phyloP scores from a whole-genome alignment of 2,329 filamentous ascomycete genomes.

The Cytospora paraplurivora region DNA sequence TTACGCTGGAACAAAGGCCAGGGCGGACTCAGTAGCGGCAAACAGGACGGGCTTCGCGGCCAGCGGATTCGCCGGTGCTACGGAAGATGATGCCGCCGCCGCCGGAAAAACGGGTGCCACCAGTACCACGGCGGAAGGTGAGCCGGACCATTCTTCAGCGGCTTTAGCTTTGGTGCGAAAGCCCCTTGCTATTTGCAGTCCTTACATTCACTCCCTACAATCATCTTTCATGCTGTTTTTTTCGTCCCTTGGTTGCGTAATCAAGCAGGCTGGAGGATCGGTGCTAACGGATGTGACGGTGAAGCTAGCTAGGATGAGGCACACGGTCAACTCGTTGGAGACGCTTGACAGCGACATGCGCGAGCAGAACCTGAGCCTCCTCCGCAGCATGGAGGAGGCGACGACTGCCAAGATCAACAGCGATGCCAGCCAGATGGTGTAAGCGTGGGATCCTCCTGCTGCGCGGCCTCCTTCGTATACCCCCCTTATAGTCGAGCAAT shows the following conservation, averaged over 20 bases:
- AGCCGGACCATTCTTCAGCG: slow-evolving; percentile 63
- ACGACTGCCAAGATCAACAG: slow-evolving; percentile 23
- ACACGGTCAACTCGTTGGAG: slow-evolving; percentile 26
- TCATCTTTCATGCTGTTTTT: slow-evolving; percentile 23
- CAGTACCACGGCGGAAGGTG: slow-evolving; percentile 53
- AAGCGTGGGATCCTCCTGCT: not conserved
- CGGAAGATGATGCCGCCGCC: slow-evolving; percentile 35
- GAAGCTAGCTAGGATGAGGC: slow-evolving; percentile 29
- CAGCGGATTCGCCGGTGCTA: slow-evolving; percentile 52
- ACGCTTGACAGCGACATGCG: slow-evolving; percentile 28
- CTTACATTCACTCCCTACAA: slow-evolving; percentile 27
- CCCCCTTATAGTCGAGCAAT: slow-evolving; percentile 13
- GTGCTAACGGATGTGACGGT: slow-evolving; percentile 24
- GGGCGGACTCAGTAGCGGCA: slow-evolving; percentile 40
- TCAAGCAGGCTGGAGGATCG: slow-evolving; percentile 15
- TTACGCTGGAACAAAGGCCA: slow-evolving; percentile 42
- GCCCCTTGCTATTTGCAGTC: slow-evolving; percentile 49
- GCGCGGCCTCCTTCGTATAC: slow-evolving; percentile 3
- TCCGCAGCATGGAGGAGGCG: slow-evolving; percentile 26
- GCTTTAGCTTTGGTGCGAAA: slow-evolving; percentile 68
- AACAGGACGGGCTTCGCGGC: slow-evolving; percentile 55
- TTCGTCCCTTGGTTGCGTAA: slow-evolving; percentile 12
- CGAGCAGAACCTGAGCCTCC: slow-evolving; percentile 27
- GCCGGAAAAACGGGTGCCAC: slow-evolving; percentile 34
- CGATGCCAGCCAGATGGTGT: slow-evolving; percentile 26